phyloP scores from a whole-genome alignment of 2,329 filamentous ascomycete genomes.

The Phialocephala sp. region DNA sequence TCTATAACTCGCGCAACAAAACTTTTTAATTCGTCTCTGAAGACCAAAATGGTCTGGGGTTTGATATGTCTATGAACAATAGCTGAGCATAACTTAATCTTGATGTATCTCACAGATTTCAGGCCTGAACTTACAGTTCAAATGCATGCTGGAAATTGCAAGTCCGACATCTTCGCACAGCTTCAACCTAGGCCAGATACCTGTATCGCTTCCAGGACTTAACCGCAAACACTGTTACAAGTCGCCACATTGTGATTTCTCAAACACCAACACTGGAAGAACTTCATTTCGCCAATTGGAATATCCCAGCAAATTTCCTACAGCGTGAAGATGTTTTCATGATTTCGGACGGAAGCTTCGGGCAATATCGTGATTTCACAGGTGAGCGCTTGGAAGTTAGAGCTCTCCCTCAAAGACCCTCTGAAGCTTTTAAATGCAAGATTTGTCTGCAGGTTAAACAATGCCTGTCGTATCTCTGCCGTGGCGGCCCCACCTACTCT shows the following conservation, averaged over 20 bases:
- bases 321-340: no score
- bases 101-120: not conserved
- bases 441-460: not conserved
- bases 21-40: no score
- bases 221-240: not conserved
- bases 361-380: no score
- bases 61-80: no score
- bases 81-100: no score
- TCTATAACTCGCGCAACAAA: no score
- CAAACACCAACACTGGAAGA: not conserved
- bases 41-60: no score
- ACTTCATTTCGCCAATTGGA: not conserved
- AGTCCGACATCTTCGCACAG: not conserved
- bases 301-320: not conserved
- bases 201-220: not conserved
- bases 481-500: not conserved
- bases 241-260: not conserved
- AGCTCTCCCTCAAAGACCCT: not conserved
- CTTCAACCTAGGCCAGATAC: not conserved
- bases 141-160: not conserved
- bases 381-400: not conserved
- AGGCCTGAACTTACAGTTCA: not conserved
- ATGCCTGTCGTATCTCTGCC: not conserved
- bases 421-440: not conserved
- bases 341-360: no score